These are phyloP conservation scores for Mycena indigotica DNA, from an alignment of 768 basidiomycete species.

Conservation along the genomic window DNA sequence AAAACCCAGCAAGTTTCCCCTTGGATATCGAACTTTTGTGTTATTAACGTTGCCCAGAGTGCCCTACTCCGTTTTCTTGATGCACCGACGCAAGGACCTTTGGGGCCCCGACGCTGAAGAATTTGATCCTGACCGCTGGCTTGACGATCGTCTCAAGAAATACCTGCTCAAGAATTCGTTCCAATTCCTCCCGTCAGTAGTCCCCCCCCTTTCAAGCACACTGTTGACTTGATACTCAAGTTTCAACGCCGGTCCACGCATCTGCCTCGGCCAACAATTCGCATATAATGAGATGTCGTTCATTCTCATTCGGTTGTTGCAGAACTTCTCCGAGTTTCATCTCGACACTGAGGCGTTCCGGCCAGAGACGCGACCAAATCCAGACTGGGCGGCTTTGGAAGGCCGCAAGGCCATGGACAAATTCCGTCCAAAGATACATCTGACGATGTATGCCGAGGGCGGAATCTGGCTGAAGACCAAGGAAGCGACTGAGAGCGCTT, in stretches of 20 bases:
- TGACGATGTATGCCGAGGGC: conserved; percentile 60
- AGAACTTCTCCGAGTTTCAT: conserved; percentile 52
- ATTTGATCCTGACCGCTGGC: conserved; percentile 74
- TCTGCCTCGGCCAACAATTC: conserved; percentile 45
- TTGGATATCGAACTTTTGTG: neutral
- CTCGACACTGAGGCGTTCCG: conserved; percentile 51
- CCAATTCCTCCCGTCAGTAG: conserved; percentile 72
- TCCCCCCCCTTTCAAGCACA: too few species aligned
- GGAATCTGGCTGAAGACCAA: conserved; percentile 57
- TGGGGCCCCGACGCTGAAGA: conserved; percentile 75
- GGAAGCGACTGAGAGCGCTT: conserved; percentile 32
- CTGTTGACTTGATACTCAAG: too few species aligned
- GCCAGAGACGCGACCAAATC: conserved; percentile 46
- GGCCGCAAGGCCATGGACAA: conserved; percentile 56
- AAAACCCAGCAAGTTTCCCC: conserved; percentile 42
- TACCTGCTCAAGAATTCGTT: conserved; percentile 66
- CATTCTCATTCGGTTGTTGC: conserved; percentile 63
- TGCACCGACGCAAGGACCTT: conserved; percentile 66
- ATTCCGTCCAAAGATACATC: conserved; percentile 52
- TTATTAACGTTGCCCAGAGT: conserved; percentile 29
- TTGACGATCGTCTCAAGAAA: conserved; percentile 63
- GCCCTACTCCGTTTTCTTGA: conserved; percentile 59
- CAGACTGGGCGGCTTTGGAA: conserved; percentile 43
- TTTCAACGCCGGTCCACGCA: conserved; percentile 58
- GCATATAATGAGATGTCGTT: conserved; percentile 52